Base-by-base conservation (phyloP, 495 filamentous ascomycete species). In the Talaromyces adpressus region DNA sequence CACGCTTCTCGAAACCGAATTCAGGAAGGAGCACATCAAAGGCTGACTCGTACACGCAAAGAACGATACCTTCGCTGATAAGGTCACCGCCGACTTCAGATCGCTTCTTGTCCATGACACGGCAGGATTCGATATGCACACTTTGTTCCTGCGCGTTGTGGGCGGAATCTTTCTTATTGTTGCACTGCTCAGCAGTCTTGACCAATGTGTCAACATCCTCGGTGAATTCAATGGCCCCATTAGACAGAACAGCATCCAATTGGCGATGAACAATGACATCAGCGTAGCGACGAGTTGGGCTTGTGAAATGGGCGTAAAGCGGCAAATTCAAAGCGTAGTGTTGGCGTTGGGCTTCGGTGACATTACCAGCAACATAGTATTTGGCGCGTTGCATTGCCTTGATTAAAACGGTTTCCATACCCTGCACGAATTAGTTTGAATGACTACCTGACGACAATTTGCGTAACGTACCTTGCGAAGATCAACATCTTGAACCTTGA, bases 21-120 rank as follows among this genome's bases (percentile, higher is more conserved):
- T 98, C 95, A 27, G 94, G 95, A 71, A 98, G 98, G 64, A 98
- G 85, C 61, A 98, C 91, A 73, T 98, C 94, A 70, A 98, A 98
- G 49, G 94, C 94, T 11, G 95, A 98, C 78, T 98, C 94, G 76
- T 98, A 98, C 12, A 98, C 95, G 68, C 91, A 96, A 54, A 98
- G 81, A 30, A 98, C 93, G 69, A 98, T 93, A 59, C 94, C 95
- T 72, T 97, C 95, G 78, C 90, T 93, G 75, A 98, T 96, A 39
- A 98, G 84, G 65, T 98, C 95, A 59, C 91, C 91, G 56, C 91
- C 91, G 68, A 89, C 82, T 66, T 95, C 89, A 66, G 89, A 86
- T 62, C 89, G 86, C 71, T 87, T 89, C 75, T 89, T 90, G 71
- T 97, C 92, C 89, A 98, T 96, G 57, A 85, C 87, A 63, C 94